These are phyloP conservation scores for Lasiosphaeria ovina DNA, from an alignment of 495 filamentous ascomycete species.

Conservation along the genomic window DNA sequence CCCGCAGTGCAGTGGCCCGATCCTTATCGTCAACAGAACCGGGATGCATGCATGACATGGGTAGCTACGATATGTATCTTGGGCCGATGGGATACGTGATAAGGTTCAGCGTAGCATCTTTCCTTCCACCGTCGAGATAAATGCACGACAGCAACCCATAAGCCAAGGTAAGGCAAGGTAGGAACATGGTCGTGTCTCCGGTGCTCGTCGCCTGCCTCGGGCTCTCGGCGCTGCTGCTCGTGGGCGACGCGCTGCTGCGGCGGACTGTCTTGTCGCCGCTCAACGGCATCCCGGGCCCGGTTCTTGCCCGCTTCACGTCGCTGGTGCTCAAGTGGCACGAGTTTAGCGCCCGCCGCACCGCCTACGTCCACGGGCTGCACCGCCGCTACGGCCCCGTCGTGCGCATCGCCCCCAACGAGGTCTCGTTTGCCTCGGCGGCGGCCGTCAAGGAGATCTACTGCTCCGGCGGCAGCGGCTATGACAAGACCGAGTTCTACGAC, in stretches of 20 bases:
- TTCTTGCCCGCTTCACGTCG: constrained; percentile 52
- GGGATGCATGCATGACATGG: too few relatives aligned
- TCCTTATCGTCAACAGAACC: too few relatives aligned
- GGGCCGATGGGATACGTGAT: too few relatives aligned
- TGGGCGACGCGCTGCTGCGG: constrained; percentile 21
- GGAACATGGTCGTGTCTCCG: constrained; percentile 13
- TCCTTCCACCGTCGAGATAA: too few relatives aligned
- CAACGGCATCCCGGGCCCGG: constrained; percentile 52
- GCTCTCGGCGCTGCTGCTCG: constrained; percentile 6
- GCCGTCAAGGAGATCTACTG: constrained; percentile 67
- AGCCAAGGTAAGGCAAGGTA: too few relatives aligned
- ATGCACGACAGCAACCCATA: too few relatives aligned
- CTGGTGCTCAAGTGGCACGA: constrained; percentile 57
- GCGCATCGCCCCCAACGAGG: constrained; percentile 58
- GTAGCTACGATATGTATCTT: too few relatives aligned
- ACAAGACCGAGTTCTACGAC: constrained; percentile 67
- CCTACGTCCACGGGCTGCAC: constrained; percentile 56
- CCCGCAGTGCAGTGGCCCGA: too few relatives aligned
- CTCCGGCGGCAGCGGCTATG: constrained; percentile 62
- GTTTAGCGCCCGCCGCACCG: constrained; percentile 51
- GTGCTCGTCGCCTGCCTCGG: constrained; percentile 19
- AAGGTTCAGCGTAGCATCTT: too few relatives aligned
- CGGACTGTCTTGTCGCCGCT: constrained; percentile 38
- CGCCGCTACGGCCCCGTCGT: constrained; percentile 55
- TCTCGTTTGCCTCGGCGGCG: constrained; percentile 56